A percentile compares a stretch with the other conserved stretches of the same genome.
Conservation (phyloP, 2,329 filamentous ascomycete genomes). For the Sclerotinia borealis region DNA sequence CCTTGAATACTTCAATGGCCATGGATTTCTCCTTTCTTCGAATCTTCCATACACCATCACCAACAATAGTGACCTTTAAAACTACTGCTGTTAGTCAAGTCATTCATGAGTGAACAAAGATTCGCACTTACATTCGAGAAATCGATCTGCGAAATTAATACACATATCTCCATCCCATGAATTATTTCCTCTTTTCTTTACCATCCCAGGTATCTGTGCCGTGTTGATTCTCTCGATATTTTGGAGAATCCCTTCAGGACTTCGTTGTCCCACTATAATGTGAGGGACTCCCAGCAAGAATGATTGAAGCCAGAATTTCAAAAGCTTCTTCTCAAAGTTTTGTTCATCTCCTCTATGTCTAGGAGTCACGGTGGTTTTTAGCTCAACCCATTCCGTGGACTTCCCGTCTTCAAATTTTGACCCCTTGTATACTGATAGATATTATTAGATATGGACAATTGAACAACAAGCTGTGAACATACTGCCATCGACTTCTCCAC, state of each 20-base stretch:
- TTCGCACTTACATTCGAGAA: constrained; percentile 63
- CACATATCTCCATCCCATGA: constrained; percentile 91
- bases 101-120: not conserved
- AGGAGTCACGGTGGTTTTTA: constrained; percentile 69
- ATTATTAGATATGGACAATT: constrained; percentile 3
- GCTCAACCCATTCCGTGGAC: constrained; percentile 86
- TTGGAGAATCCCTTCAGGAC: constrained; percentile 62
- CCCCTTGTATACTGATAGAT: constrained; percentile 63
- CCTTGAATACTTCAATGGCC: constrained; percentile 65
- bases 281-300: constrained; percentile 90
- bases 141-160: constrained; percentile 78
- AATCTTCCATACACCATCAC: constrained; percentile 74
- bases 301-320: constrained; percentile 96
- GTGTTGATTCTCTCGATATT: constrained; percentile 76
- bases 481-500: constrained; percentile 91
- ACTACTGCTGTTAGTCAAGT: constrained; percentile 40
- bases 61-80: constrained; percentile 54
- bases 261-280: constrained; percentile 85
- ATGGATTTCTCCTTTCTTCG: constrained; percentile 55
- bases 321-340: constrained; percentile 80
- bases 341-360: constrained; percentile 63
- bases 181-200: constrained; percentile 55
- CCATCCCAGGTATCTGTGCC: constrained; percentile 67
- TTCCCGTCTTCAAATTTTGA: constrained; percentile 58
- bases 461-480: constrained; percentile 22